These are phyloP conservation scores for Arctostaphylos glauca DNA, from an alignment of 148 eudicot species.

Conservation along the genomic window DNA sequence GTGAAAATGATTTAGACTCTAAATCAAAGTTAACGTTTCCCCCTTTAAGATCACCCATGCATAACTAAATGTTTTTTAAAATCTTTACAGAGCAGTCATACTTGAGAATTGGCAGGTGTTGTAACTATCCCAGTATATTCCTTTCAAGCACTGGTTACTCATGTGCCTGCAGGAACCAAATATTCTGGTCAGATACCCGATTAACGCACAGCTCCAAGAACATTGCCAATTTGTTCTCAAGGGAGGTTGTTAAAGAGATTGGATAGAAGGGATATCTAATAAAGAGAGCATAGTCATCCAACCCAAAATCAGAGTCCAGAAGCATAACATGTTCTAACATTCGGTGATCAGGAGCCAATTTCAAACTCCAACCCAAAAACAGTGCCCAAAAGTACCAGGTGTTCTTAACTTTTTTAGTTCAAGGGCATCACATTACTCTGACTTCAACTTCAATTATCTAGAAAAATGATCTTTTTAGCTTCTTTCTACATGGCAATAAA, in stretches of 20 bases:
- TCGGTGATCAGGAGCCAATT: not conserved
- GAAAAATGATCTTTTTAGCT: not conserved
- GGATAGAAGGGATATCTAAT: not conserved
- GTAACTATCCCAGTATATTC: constrained; percentile 46
- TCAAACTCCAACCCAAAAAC: not conserved
- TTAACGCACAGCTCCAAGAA: not conserved
- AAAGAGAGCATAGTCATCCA: not conserved
- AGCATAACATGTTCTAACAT: not conserved
- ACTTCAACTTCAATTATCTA: not conserved
- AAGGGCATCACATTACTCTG: not conserved
- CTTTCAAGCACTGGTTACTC: constrained; percentile 58
- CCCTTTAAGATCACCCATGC: not conserved
- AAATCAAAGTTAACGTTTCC: not conserved
- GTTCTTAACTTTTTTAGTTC: not conserved
- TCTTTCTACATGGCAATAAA: too few species aligned
- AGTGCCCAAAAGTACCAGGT: not conserved
- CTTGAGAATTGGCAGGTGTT: constrained; percentile 49
- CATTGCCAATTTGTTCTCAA: constrained; percentile 6
- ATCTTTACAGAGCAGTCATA: constrained; percentile 26
- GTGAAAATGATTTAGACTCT: not conserved
- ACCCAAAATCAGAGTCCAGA: not conserved
- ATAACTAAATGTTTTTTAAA: constrained; percentile 6
- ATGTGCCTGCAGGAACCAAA: constrained; percentile 67
- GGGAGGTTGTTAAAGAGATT: not conserved
- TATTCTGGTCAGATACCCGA: constrained; percentile 16